Base-by-base conservation (phyloP, 192 early-diverging fungal species). In the Glomus cerebriforme region DNA sequence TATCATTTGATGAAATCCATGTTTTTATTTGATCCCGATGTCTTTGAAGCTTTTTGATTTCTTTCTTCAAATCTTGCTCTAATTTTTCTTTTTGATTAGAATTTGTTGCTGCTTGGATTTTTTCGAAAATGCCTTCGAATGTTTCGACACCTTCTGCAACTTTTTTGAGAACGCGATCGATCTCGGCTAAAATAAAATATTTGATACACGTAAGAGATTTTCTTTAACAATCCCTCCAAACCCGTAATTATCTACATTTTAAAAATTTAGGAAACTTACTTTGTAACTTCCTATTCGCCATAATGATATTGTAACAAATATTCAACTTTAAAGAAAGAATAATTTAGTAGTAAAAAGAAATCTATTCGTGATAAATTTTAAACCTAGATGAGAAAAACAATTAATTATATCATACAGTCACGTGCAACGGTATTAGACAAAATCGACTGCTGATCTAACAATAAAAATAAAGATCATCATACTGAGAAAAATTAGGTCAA, bases 41-140 rank as follows among this genome's bases (percentile, higher is more conserved):
- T 80, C 96, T 88, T 80, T 99, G 98, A 76, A 98, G 90, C 84
- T 99, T 99, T 83, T 99, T 99, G 86, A 99, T 99, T 86, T 99
- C 97, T 85, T 97, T 97, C 81, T 99, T 99, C 77, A 99, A 83
- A 77, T 99, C 97, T 19, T 87, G 88, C 80, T 99, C 98, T 77
- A 94, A 93, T 83, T 99, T 99, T 83, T 99, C 96, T 85, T 97
- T 98, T 83, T 99, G 98, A 62, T 94, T 92, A 22, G 86, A 78
- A 82, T 93, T 96, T 19, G 92, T 89, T 1, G 96, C 90, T 22
- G 88, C 85, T 58, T 95, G 85, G 43, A 99, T 90, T 82, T 99
- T 98, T 49, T 95, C 92, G 81, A 93, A 93, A 75, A 94, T 96
- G 24, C 86, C 89, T 81, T 98, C 95, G 88, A 99, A 98, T 12